Conservation (phyloP, 805 yeast species). For the Teunomyces barrocoloradensis region DNA sequence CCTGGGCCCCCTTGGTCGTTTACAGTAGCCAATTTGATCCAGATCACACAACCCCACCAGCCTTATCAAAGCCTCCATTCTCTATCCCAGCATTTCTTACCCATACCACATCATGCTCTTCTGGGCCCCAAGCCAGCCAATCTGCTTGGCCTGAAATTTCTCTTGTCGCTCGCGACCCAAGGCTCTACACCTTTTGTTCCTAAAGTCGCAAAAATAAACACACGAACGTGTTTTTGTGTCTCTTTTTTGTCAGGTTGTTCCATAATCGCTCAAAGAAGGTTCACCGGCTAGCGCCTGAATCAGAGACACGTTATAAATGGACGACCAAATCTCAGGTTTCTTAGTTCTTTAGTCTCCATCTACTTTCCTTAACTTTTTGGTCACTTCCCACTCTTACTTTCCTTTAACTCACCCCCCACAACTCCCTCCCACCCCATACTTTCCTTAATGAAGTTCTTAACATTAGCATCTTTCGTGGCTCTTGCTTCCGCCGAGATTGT, state of each 20-base stretch:
- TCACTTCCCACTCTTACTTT: not conserved
- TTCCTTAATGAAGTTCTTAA: conserved; percentile 20
- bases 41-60: no score
- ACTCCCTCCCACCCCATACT: not conserved
- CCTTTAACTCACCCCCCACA: not conserved
- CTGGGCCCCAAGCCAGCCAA: not conserved
- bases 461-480: conserved; percentile 20
- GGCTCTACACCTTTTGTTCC: not conserved
- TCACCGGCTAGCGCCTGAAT: not conserved
- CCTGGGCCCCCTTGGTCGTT: no score
- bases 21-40: no score
- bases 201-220: not conserved
- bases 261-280: no score
- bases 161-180: not conserved
- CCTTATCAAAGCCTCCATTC: no score
- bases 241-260: not conserved
- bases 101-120: no score
- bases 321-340: not conserved
- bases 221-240: not conserved
- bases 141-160: not conserved
- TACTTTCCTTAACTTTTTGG: conserved; percentile 4
- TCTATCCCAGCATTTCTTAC: no score
- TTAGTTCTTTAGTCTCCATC: not conserved
- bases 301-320: not conserved
- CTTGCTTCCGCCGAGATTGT: conserved; percentile 22